These are phyloP conservation scores for Venturia aucupariae DNA, from an alignment of 2,329 filamentous ascomycete genomes.

Conservation along the genomic window DNA sequence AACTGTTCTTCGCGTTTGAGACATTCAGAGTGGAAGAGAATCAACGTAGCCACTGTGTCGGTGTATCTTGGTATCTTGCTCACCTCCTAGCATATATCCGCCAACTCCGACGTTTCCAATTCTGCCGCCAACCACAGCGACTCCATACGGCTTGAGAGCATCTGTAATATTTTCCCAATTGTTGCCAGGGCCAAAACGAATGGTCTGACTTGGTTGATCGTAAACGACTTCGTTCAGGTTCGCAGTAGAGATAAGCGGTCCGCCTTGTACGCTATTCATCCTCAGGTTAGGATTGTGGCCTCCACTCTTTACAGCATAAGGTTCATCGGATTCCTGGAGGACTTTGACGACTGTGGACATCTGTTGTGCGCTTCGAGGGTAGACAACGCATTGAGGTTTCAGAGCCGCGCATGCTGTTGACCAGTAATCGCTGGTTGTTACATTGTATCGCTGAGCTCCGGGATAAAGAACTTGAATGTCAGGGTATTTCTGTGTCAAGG, in stretches of 20 bases:
- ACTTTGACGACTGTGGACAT: slow-evolving; percentile 24
- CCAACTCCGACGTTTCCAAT: slow-evolving; percentile 17
- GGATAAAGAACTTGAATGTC: slow-evolving; percentile 6
- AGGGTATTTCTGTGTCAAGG: background rate
- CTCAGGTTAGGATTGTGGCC: slow-evolving; percentile 32
- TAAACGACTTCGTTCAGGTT: slow-evolving; percentile 29
- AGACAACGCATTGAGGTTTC: slow-evolving; percentile 29
- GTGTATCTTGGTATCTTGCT: slow-evolving; percentile 18
- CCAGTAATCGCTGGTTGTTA: slow-evolving; percentile 24
- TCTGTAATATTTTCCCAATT: slow-evolving; percentile 33
- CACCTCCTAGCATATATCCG: slow-evolving; percentile 12
- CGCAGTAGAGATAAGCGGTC: slow-evolving; percentile 30
- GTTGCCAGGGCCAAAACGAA: slow-evolving; percentile 31
- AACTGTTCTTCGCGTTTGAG: too few relatives aligned
- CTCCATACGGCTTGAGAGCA: slow-evolving; percentile 25
- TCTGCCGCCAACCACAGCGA: slow-evolving; percentile 25
- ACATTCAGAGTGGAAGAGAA: too few relatives aligned
- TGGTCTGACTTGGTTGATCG: slow-evolving; percentile 25
- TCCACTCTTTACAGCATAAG: slow-evolving; percentile 31
- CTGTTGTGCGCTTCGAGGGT: slow-evolving; percentile 26
- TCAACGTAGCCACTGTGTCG: too few relatives aligned
- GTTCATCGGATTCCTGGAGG: slow-evolving; percentile 6
- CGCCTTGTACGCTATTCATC: slow-evolving; percentile 23
- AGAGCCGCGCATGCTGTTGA: slow-evolving; percentile 24
- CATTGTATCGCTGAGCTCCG: background rate